Evolutionary conservation across 139 green algal genomes (phyloP).

Genomic region (Desmodesmus armatus): DNA sequence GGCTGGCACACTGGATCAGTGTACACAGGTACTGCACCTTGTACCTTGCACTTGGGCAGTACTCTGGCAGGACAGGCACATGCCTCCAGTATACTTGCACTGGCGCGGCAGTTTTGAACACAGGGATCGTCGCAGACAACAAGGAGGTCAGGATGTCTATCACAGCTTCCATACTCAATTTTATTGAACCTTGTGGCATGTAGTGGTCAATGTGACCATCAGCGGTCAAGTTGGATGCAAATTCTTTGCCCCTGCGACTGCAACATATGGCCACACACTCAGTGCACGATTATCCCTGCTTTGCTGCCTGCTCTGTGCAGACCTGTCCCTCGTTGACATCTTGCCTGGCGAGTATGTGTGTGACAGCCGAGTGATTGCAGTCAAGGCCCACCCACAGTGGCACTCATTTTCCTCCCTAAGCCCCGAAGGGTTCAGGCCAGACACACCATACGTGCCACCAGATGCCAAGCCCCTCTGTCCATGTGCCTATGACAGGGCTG

Average conservation of each 20-base stretch:
- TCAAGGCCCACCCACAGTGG: slow-evolving; percentile 21
- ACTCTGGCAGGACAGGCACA: not conserved
- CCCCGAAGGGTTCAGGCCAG: not conserved
- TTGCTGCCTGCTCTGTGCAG: not conserved
- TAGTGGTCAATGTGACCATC: too few species aligned
- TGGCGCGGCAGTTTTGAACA: not conserved
- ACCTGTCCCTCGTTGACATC: not conserved
- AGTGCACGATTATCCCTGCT: too few species aligned
- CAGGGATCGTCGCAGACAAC: not conserved
- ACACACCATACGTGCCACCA: not conserved
- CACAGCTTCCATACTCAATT: not conserved
- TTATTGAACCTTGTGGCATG: too few species aligned
- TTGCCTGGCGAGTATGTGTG: not conserved
- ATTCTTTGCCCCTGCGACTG: too few species aligned
- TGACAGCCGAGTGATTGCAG: not conserved
- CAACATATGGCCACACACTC: too few species aligned
- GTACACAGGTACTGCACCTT: slow-evolving; percentile 18
- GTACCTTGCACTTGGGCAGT: too few species aligned
- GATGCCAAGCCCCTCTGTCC: not conserved
- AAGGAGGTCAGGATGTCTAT: not conserved
- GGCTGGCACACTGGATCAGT: slow-evolving; percentile 8
- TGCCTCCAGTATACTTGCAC: not conserved
- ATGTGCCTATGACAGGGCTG: not conserved
- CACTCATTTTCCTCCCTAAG: not conserved
- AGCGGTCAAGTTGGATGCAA: too few species aligned